A percentile compares a stretch with the other conserved stretches of the same genome.
phyloP scores from a whole-genome alignment of 768 basidiomycete genomes.

The Suillus paluster region DNA sequence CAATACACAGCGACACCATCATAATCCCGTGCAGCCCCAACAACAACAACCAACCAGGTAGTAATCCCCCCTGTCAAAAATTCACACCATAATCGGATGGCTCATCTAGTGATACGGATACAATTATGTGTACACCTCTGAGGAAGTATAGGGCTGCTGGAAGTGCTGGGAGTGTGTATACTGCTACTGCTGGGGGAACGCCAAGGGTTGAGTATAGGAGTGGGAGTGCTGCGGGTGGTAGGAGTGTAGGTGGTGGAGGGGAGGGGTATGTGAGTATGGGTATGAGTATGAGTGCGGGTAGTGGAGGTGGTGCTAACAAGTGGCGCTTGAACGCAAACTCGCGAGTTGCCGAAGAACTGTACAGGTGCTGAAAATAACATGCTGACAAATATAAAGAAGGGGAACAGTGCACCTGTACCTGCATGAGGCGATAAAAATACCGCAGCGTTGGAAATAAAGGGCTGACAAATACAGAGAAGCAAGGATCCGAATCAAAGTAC shows the following conservation, averaged over 20 bases:
- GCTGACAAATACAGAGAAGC: too few species aligned
- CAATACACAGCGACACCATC: constrained; percentile 22
- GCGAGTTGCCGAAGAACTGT: too few species aligned
- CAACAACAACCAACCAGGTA: constrained; percentile 17
- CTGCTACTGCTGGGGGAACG: constrained; percentile 9
- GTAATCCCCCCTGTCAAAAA: constrained; percentile 33
- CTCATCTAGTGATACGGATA: constrained; percentile 38
- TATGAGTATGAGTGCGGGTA: not conserved
- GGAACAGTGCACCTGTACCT: too few species aligned
- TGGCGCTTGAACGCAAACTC: too few species aligned
- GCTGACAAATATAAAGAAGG: too few species aligned
- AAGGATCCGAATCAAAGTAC: too few species aligned
- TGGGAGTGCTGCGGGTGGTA: not conserved
- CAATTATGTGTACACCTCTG: constrained; percentile 33
- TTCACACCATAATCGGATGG: constrained; percentile 24
- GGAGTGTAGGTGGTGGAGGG: not conserved
- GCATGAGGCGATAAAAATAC: too few species aligned
- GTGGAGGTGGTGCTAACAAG: too few species aligned
- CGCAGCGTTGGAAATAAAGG: too few species aligned
- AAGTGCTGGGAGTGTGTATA: constrained; percentile 16
- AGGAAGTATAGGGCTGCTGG: constrained; percentile 26
- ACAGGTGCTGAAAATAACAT: too few species aligned
- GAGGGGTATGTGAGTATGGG: not conserved
- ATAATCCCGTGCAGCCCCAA: constrained; percentile 3
- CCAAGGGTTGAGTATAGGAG: not conserved